These are phyloP conservation scores for Ophiostoma piceae DNA, from an alignment of 2,329 filamentous ascomycete species.

Conservation along the genomic window DNA sequence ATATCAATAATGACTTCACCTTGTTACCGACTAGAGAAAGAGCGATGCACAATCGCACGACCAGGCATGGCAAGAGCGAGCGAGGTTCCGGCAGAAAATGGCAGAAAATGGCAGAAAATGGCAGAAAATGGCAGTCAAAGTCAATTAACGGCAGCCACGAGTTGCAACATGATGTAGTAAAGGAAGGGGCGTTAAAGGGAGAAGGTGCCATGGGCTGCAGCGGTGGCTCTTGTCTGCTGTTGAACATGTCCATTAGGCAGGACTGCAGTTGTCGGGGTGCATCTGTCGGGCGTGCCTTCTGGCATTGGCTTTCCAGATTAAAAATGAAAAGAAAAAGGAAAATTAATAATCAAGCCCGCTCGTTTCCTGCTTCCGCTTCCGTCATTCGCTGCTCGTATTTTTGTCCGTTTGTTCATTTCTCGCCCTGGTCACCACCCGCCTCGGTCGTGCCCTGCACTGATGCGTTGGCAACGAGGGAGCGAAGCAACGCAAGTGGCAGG, in stretches of 20 bases:
- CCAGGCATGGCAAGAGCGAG: background rate
- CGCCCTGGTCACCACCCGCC: conserved; percentile 18
- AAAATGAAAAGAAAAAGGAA: background rate
- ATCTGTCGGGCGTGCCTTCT: conserved; percentile 39
- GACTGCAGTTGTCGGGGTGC: conserved; percentile 46
- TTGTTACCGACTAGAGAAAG: background rate
- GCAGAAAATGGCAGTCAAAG: background rate
- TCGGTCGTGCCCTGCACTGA: conserved; percentile 23
- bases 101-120: background rate
- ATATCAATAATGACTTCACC: background rate
- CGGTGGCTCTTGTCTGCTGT: conserved; percentile 6
- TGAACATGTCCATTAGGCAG: conserved; percentile 39
- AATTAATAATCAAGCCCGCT: background rate
- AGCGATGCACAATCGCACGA: background rate
- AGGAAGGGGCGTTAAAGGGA: background rate
- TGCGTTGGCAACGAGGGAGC: conserved; percentile 26
- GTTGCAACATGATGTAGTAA: background rate
- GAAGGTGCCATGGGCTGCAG: background rate
- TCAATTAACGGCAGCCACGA: background rate
- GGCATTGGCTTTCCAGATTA: background rate
- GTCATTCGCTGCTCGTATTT: background rate
- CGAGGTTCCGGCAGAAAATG: background rate
- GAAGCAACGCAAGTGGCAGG: conserved; percentile 17
- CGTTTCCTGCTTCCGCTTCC: background rate
- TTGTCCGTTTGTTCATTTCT: background rate